Conservation (phyloP, 192 early-diverging fungal genomes). For the Mortierella alpina region DNA sequence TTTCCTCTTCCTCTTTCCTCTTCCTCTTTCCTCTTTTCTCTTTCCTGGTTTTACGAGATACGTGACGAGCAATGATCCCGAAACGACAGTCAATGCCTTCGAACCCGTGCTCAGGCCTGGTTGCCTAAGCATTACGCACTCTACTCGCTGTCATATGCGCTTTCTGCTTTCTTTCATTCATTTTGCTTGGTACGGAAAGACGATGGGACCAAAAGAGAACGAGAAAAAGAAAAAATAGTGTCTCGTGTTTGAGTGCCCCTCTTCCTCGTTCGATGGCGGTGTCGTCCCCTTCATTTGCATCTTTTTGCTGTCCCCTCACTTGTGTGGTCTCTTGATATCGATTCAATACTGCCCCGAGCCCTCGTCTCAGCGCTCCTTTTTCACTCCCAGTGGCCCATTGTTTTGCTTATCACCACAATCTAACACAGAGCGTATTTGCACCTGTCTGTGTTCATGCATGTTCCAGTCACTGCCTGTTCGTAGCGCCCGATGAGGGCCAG, state of each 20-base stretch:
- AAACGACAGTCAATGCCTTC: too few relatives aligned
- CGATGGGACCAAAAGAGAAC: too few relatives aligned
- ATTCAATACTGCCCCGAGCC: neutral
- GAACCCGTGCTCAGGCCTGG: too few relatives aligned
- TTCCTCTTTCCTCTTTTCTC: neutral
- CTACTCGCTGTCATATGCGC: too few relatives aligned
- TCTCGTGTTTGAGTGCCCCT: neutral
- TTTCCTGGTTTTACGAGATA: neutral
- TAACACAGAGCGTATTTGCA: neutral
- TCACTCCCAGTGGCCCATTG: neutral
- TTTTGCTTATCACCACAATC: too few relatives aligned
- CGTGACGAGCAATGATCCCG: too few relatives aligned
- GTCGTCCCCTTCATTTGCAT: neutral
- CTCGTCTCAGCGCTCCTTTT: conserved; percentile 1
- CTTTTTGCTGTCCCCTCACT: neutral
- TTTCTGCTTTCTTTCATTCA: too few relatives aligned
- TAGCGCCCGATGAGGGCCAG: too few relatives aligned
- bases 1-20: neutral
- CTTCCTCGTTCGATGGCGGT: neutral
- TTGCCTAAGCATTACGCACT: too few relatives aligned
- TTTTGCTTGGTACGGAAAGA: too few relatives aligned
- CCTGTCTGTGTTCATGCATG: neutral
- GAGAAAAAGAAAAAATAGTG: neutral
- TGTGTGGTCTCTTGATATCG: neutral
- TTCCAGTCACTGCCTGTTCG: neutral